A percentile compares a stretch with the other conserved stretches of the same genome.
These are phyloP conservation scores for Guyanaporus albipodus DNA, from an alignment of 768 basidiomycete species.

Conservation along the genomic window DNA sequence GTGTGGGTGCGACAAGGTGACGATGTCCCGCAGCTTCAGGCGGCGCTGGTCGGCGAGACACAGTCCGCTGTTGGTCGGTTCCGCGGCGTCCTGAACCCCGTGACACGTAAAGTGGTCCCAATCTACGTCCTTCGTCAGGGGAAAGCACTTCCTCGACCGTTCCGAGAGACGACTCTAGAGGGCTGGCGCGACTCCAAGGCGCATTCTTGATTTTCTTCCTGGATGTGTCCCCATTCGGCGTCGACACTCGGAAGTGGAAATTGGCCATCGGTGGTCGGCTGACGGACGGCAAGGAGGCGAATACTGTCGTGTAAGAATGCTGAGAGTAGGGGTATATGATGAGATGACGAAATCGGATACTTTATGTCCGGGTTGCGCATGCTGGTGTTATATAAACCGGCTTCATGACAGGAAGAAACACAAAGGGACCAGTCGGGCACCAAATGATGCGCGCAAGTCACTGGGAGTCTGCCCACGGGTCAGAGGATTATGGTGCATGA, in stretches of 20 bases:
- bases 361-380: not conserved
- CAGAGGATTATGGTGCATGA: not conserved
- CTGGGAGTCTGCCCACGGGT: not conserved
- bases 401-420: not conserved
- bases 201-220: not conserved
- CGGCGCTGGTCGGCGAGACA: not conserved
- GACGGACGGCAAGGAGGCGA: not conserved
- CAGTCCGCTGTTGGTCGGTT: not conserved
- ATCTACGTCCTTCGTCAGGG: not conserved
- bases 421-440: not conserved
- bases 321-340: not conserved
- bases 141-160: constrained; percentile 12
- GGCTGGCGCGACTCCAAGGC: not conserved
- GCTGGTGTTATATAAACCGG: not conserved
- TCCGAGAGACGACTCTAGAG: not conserved
- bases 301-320: constrained; percentile 6
- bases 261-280: constrained; percentile 4
- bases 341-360: not conserved
- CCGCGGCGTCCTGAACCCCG: not conserved
- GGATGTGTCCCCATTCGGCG: constrained; percentile 24
- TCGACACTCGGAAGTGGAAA: constrained; percentile 7
- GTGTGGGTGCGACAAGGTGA: not conserved
- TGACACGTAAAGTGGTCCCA: not conserved
- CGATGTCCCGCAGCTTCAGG: not conserved
- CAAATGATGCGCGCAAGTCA: not conserved